phyloP scores from a whole-genome alignment of 495 filamentous ascomycete genomes.

The Talaromyces ruber region DNA sequence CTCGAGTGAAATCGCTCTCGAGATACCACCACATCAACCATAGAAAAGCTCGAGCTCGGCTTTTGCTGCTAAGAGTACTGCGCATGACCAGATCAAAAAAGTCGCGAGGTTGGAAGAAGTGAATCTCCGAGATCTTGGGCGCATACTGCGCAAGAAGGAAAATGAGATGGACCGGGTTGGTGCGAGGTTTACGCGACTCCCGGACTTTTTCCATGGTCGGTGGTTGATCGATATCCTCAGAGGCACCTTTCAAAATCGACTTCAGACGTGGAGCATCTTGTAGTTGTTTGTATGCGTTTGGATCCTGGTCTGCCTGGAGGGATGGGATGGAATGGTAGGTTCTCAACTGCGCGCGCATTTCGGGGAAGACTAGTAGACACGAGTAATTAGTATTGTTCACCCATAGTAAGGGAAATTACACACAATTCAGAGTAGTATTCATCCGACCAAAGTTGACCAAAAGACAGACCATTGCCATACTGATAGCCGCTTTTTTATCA shows the following conservation, averaged over 20 bases:
- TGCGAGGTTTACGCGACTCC: conserved; percentile 58
- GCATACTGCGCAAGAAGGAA: conserved; percentile 92
- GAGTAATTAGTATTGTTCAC: conserved; percentile 18
- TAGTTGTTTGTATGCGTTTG: conserved; percentile 93
- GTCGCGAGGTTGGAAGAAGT: conserved; percentile 78
- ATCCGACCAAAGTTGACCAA: conserved; percentile 95
- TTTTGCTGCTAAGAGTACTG: conserved; percentile 69
- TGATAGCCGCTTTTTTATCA: conserved; percentile 83
- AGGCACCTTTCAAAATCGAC: conserved; percentile 94
- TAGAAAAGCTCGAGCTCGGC: conserved; percentile 80
- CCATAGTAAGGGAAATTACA: conserved; percentile 14
- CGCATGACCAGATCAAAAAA: conserved; percentile 97
- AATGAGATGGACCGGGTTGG: conserved; percentile 94
- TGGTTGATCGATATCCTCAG: conserved; percentile 86
- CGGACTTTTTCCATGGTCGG: conserved; percentile 78
- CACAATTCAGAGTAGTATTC: conserved; percentile 98
- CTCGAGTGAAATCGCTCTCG: conserved; percentile 85
- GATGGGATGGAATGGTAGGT: conserved; percentile 98
- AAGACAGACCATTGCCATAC: conserved; percentile 98
- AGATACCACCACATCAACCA: conserved; percentile 99
- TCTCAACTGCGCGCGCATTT: conserved; percentile 96
- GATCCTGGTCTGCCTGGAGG: conserved; percentile 88
- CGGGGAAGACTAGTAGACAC: conserved; percentile 77
- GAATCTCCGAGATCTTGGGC: conserved; percentile 81
- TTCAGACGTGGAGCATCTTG: conserved; percentile 95